Evolutionary conservation across 2,329 filamentous ascomycete genomes (phyloP).

Genomic region (Fonsecaea pedrosoi): DNA sequence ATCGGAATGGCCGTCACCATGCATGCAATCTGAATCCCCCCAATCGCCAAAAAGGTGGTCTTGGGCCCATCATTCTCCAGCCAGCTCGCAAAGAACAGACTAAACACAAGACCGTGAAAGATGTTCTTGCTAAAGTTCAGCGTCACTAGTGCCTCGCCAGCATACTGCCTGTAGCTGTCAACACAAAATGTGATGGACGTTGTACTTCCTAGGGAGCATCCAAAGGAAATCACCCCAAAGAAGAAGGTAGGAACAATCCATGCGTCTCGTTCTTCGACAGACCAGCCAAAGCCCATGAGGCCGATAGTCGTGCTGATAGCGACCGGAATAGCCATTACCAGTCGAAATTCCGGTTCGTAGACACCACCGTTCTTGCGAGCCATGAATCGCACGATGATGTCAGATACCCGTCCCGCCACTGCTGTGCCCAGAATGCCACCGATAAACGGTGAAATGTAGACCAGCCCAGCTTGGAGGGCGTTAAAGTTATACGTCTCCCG

Average conservation of each 20-base stretch:
- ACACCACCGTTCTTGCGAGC: constrained; percentile 85
- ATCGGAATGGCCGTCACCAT: constrained; percentile 82
- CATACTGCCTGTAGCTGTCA: constrained; percentile 91
- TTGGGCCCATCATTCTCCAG: constrained; percentile 75
- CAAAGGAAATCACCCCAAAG: constrained; percentile 90
- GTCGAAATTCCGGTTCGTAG: constrained; percentile 91
- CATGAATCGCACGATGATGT: constrained; percentile 83
- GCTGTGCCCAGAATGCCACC: constrained; percentile 89
- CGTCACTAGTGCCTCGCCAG: constrained; percentile 90
- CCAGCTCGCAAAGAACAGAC: constrained; percentile 87
- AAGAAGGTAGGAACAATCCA: constrained; percentile 96
- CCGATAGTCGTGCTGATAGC: constrained; percentile 79
- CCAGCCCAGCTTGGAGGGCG: constrained; percentile 78
- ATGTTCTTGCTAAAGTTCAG: constrained; percentile 95
- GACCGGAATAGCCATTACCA: constrained; percentile 86
- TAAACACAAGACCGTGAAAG: constrained; percentile 86
- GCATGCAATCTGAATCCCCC: constrained; percentile 80
- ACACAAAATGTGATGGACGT: constrained; percentile 94
- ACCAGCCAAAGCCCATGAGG: constrained; percentile 97
- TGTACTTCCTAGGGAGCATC: constrained; percentile 86
- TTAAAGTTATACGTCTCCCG: constrained; percentile 77
- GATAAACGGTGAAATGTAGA: constrained; percentile 89
- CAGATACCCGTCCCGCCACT: constrained; percentile 85
- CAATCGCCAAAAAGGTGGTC: constrained; percentile 80
- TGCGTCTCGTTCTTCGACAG: constrained; percentile 71